Evolutionary conservation across 2,329 filamentous ascomycete species (phyloP), one percentile per base, ranked within the genome.

Genomic region (Corniculantispora saksenae): DNA sequence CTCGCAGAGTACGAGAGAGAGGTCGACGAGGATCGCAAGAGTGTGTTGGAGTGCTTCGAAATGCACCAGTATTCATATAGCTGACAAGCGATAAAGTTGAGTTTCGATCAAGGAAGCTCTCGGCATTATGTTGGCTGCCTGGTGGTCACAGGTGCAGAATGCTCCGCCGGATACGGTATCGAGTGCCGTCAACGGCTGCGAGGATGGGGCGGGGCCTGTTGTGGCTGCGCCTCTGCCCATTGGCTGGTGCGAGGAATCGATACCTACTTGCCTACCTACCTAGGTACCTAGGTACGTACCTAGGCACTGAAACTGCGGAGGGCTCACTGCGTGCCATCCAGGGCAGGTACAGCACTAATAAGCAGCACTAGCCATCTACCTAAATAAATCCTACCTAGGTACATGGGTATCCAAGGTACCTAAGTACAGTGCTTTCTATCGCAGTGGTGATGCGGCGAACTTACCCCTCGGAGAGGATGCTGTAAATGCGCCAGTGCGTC

Each of bases 161-260:
- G 50, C 61, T 56, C 27, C 53, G 53, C 61, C 61, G 61, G 61
- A 63, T 57, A 63, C 27, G 53, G 61, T 27, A 48, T 56, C 40
- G 10, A 48, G 38, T 21, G 25, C 27, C 48, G 38, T 35, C 40
- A 48, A 50, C 51, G n/a, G 61, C 35, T 50, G 51, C 29, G 43
- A 15, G 53, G n/a, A 50, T 48, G 25, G 23, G n/a, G 53, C 29
- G 53, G 53, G 38, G 29, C 9, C 19, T 4, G 23, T 4, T 4
- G 19, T 27, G 38, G 25, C 60, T 55, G 38, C 38, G 60, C 38
- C 38, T 43, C 38, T 32, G 50, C 38, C 50, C 51, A 45, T 55
- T 62, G 50, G 51, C 51, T 27, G 48, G 48, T 13, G 7, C 8
- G 19, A 15, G 51, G 27, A 35, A 21, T 38, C 19, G 60, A 48